A percentile compares a stretch with the other conserved stretches of the same genome.
These are phyloP conservation scores for Vitis rotundifolia DNA, from an alignment of 164 flowering plant species.

Conservation along the genomic window DNA sequence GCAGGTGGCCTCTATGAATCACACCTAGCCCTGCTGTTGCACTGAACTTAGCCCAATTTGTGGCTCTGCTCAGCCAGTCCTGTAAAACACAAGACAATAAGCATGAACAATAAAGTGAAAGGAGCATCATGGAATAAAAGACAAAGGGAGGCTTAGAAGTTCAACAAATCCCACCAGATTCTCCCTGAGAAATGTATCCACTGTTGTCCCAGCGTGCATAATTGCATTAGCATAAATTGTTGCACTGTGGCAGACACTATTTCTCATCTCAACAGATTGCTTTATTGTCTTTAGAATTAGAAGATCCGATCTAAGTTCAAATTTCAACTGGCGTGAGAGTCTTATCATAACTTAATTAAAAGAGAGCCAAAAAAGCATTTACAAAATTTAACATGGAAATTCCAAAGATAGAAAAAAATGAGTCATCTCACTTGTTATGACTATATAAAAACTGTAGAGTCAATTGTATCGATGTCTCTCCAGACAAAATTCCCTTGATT, in stretches of 20 bases:
- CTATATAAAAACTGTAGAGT: conserved; percentile 87
- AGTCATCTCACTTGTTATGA: conserved; percentile 71
- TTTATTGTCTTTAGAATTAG: conserved; percentile 86
- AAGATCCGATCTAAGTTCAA: conserved; percentile 71
- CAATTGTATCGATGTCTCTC: conserved; percentile 86
- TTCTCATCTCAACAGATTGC: conserved; percentile 96
- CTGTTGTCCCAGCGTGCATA: conserved; percentile 98
- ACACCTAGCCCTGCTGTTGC: conserved; percentile 96
- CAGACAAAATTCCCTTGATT: conserved; percentile 77
- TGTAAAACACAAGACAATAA: conserved; percentile 17
- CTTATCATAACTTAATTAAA: neutral
- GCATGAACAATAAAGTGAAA: neutral
- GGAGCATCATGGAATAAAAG: neutral
- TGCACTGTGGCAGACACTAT: conserved; percentile 96
- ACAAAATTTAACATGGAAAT: neutral
- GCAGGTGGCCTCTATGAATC: conserved; percentile 87
- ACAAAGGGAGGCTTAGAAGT: neutral
- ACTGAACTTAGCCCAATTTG: conserved; percentile 96
- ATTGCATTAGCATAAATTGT: conserved; percentile 94
- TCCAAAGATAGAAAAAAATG: neutral
- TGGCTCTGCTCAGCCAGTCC: conserved; percentile 95
- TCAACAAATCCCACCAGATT: conserved; percentile 56
- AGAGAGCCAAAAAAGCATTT: neutral
- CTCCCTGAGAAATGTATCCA: conserved; percentile 91
- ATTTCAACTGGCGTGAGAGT: conserved; percentile 1